Evolutionary conservation across 73 alveolate genomes (phyloP).

Genomic region (Paramecium pentaurelia): DNA sequence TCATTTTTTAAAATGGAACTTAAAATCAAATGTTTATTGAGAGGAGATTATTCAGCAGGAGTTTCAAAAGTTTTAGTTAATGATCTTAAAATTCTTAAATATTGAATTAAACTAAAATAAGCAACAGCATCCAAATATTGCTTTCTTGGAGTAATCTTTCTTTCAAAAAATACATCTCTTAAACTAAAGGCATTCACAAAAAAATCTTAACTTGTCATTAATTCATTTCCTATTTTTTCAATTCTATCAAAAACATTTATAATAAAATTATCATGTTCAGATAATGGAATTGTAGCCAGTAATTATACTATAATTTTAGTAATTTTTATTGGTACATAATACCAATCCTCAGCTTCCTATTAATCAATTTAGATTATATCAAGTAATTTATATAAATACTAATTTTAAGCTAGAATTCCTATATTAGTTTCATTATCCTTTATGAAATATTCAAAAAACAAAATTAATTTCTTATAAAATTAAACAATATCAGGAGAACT

Average conservation of each 20-base stretch:
- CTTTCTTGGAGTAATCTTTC: not conserved
- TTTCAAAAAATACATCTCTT: not conserved
- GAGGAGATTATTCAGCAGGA: not conserved
- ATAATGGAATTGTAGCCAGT: not conserved
- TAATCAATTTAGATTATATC: not conserved
- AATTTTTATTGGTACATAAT: constrained; percentile 39
- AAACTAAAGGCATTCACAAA: not conserved
- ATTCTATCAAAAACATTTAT: not conserved
- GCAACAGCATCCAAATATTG: not conserved
- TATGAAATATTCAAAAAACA: constrained; percentile 20
- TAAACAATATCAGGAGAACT: not conserved
- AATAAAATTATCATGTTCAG: not conserved
- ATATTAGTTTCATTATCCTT: constrained; percentile 27
- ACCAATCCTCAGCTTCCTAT: not conserved
- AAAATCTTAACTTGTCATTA: not conserved
- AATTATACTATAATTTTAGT: not conserved
- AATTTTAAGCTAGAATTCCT: not conserved
- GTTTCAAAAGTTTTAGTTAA: not conserved
- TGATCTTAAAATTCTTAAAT: constrained; percentile 37
- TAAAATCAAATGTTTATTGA: constrained; percentile 50
- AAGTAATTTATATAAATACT: not conserved
- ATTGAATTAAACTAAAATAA: constrained; percentile 1
- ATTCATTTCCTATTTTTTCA: not conserved
- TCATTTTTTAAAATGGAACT: constrained; percentile 17
- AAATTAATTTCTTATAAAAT: constrained; percentile 6